Base-by-base conservation (phyloP, 805 yeast species). In the Blastobotrys parvus region DNA sequence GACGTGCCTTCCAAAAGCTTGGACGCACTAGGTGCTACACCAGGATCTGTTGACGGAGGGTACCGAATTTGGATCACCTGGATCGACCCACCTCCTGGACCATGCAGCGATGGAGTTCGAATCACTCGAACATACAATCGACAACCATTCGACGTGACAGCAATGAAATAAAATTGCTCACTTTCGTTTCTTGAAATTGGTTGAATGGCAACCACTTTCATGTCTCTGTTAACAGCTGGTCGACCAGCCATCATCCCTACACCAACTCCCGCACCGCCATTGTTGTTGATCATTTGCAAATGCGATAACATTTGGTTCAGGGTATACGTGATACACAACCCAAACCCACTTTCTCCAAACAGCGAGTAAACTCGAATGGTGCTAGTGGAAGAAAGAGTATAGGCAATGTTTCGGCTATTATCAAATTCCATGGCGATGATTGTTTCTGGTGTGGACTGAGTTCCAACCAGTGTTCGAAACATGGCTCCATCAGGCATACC, bases 71-170 rank as follows among this genome's bases (percentile, higher is more conserved):
- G 63, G 21, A 55, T 59, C 51, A 51, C 65, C 57, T 42, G 76
- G 64, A 41, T 62, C 50, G 51, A 43, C 55, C 55, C 64, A 57
- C 56, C 61, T 42, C 61, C 67, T 29, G 34, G 41, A 20, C 42
- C 37, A 16, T 11, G 30, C 35, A 51, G 51, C 30, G 44, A 45
- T 42, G 37, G 52, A 10, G 42, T 52, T 36, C 44, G 65, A 48
- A 55, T 71, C 49, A 35, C 84, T 77, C 78, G 74, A 40, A 80
- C 60, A 47, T 76, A 80, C 20, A 88, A 67, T 51, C 97, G 74
- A 52, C 85, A 83, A n/a, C 97, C 96, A 48, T 79, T 82, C 38
- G 77, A 70, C 0, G 95, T 85, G 13, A 84, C 71, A 0, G 94
- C 94, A 39, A 88, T 78, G 42, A 88, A 64, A 56, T 77, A 86